Percentiles rank a stretch among this genome's conserved stretches.
These are phyloP conservation scores for Pleurotus giganteus DNA, from an alignment of 768 basidiomycete genomes.

Conservation along the genomic window DNA sequence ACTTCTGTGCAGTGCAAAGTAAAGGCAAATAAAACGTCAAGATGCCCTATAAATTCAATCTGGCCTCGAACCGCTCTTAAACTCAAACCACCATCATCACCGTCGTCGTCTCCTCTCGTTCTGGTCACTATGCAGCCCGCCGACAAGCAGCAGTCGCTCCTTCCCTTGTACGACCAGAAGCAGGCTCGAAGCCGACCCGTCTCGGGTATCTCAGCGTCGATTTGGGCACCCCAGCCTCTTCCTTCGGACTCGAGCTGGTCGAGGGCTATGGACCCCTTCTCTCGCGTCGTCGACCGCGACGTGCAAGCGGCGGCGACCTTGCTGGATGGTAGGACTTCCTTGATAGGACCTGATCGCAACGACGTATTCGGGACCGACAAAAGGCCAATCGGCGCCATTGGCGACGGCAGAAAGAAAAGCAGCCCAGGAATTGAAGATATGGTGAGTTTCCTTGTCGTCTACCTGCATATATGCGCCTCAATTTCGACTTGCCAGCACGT, in stretches of 20 bases:
- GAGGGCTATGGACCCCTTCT: constrained; percentile 59
- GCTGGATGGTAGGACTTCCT: constrained; percentile 23
- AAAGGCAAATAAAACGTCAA: constrained; percentile 7
- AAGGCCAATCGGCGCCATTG: constrained; percentile 63
- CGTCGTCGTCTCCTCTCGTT: constrained; percentile 11
- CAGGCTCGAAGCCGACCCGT: constrained; percentile 41
- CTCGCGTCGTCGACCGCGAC: constrained; percentile 46
- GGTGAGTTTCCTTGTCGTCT: constrained; percentile 32
- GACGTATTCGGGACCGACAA: constrained; percentile 61
- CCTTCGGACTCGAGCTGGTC: constrained; percentile 69
- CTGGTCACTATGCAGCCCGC: constrained; percentile 30
- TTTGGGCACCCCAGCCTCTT: constrained; percentile 84
- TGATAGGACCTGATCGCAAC: constrained; percentile 41
- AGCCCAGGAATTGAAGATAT: constrained; percentile 56
- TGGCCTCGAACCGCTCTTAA: constrained; percentile 30
- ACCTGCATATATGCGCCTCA: constrained; percentile 18
- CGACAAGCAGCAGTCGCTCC: constrained; percentile 30
- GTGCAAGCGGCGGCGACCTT: constrained; percentile 19
- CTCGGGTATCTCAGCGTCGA: constrained; percentile 51
- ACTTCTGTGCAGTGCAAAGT: constrained; percentile 2
- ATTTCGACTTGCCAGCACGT: constrained; percentile 52
- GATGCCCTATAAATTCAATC: constrained; percentile 28
- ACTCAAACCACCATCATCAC: constrained; percentile 41
- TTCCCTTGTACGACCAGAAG: constrained; percentile 37
- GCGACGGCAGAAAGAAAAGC: constrained; percentile 71